These are phyloP conservation scores for Trebouxia gelatinosa DNA, from an alignment of 163 green algal species.

Conservation along the genomic window DNA sequence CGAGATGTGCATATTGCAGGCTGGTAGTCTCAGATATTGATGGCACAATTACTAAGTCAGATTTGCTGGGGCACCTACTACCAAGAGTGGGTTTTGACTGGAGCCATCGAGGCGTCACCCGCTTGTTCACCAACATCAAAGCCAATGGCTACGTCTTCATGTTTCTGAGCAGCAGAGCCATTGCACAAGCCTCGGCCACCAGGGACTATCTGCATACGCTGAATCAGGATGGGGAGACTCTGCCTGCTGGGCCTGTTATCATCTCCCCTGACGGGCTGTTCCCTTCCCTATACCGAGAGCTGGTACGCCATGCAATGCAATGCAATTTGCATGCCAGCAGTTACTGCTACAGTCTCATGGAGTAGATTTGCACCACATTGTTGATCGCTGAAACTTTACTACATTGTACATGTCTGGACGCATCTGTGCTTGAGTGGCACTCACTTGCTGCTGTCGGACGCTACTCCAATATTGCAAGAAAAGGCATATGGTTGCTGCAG, in stretches of 20 bases:
- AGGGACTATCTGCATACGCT: constrained; percentile 89
- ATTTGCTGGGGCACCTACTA: constrained; percentile 89
- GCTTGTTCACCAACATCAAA: constrained; percentile 79
- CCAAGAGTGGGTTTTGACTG: constrained; percentile 85
- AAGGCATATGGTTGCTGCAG: constrained; percentile 17
- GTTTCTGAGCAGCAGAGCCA: constrained; percentile 86
- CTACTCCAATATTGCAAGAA: too few relatives aligned
- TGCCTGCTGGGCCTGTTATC: constrained; percentile 87
- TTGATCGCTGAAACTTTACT: too few relatives aligned
- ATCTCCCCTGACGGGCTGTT: constrained; percentile 94
- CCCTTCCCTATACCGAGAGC: constrained; percentile 84
- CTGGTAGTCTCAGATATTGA: constrained; percentile 92
- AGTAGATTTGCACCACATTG: too few relatives aligned
- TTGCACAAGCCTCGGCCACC: constrained; percentile 87
- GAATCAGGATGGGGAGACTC: constrained; percentile 68
- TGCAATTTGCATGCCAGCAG: too few relatives aligned
- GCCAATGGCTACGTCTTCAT: constrained; percentile 89
- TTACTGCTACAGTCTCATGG: too few relatives aligned
- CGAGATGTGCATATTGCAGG: constrained; percentile 26
- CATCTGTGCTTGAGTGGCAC: too few relatives aligned
- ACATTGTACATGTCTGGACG: too few relatives aligned
- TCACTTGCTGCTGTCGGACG: too few relatives aligned
- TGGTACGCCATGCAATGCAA: constrained; percentile 16
- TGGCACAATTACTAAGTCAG: constrained; percentile 89
- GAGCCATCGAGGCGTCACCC: constrained; percentile 80